A percentile compares a stretch with the other conserved stretches of the same genome.
Conservation (phyloP, 163 green algal genomes). For the Dunaliella salina region DNA sequence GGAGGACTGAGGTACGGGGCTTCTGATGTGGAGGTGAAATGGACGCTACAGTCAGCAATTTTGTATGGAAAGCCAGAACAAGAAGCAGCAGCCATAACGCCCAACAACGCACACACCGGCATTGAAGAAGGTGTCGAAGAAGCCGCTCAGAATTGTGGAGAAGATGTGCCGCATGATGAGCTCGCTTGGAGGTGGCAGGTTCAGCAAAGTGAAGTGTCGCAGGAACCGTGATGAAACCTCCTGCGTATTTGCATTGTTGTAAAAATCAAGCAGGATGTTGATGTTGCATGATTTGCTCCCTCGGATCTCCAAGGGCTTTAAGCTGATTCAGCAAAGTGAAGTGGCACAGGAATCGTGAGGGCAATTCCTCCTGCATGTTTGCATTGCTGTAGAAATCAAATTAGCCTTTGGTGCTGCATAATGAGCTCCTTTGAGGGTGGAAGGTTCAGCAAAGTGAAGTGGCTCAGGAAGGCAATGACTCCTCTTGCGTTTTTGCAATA, state of each 20-base stretch:
- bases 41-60: too few relatives aligned
- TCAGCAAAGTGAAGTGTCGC: slow-evolving; percentile 71
- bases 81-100: not conserved
- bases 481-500: slow-evolving; percentile 13
- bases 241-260: not conserved
- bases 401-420: slow-evolving; percentile 53
- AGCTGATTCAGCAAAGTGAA: too few relatives aligned
- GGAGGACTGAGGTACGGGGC: too few relatives aligned
- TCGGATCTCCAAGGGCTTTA: too few relatives aligned
- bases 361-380: too few relatives aligned
- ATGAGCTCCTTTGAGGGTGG: slow-evolving; percentile 54
- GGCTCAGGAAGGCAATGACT: slow-evolving; percentile 53
- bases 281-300: too few relatives aligned
- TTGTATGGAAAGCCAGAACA: not conserved
- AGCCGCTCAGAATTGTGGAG: slow-evolving; percentile 61
- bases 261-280: not conserved
- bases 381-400: too few relatives aligned
- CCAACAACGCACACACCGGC: slow-evolving; percentile 24
- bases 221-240: slow-evolving; percentile 48
- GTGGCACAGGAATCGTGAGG: too few relatives aligned
- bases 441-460: slow-evolving; percentile 70
- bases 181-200: slow-evolving; percentile 60
- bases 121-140: slow-evolving; percentile 61
- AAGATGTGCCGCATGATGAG: slow-evolving; percentile 64
- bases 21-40: not conserved